Evolutionary conservation across 192 early-diverging fungal species (phyloP).

Genomic region (Linnemannia hyalina): DNA sequence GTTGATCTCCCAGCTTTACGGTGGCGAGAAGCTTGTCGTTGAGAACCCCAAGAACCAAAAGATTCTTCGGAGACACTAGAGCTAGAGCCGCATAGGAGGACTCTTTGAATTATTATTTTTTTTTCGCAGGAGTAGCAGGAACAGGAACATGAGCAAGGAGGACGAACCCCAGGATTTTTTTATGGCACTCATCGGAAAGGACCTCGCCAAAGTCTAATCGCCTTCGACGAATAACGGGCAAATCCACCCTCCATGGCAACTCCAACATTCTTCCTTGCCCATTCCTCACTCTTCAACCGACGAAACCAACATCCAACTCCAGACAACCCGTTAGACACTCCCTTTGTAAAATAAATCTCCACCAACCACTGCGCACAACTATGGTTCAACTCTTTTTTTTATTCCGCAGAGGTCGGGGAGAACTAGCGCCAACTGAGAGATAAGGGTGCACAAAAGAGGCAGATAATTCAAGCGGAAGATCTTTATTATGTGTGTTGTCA

Average conservation of each 20-base stretch:
- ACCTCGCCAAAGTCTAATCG: not conserved
- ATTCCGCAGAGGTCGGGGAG: not conserved
- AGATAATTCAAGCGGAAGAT: not conserved
- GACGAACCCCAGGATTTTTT: constrained; percentile 1
- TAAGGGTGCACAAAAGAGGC: not conserved
- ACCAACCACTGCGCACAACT: not conserved
- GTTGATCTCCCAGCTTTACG: constrained; percentile 80
- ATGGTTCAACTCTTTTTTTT: not conserved
- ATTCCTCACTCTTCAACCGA: not conserved
- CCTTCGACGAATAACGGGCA: not conserved
- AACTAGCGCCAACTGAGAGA: not conserved
- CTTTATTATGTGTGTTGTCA: not conserved
- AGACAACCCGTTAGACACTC: not conserved
- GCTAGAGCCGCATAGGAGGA: not conserved
- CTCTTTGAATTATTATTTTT: not conserved
- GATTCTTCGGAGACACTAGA: constrained; percentile 35
- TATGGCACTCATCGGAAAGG: not conserved
- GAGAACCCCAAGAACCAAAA: constrained; percentile 61
- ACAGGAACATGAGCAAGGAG: not conserved
- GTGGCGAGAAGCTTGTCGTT: constrained; percentile 76
- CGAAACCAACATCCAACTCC: not conserved
- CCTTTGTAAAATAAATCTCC: not conserved
- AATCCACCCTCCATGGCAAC: not conserved
- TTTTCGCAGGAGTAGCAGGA: not conserved
- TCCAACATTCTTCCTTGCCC: not conserved